These are phyloP conservation scores for Termitomyces sp. DNA, from an alignment of 768 basidiomycete genomes.

Conservation along the genomic window DNA sequence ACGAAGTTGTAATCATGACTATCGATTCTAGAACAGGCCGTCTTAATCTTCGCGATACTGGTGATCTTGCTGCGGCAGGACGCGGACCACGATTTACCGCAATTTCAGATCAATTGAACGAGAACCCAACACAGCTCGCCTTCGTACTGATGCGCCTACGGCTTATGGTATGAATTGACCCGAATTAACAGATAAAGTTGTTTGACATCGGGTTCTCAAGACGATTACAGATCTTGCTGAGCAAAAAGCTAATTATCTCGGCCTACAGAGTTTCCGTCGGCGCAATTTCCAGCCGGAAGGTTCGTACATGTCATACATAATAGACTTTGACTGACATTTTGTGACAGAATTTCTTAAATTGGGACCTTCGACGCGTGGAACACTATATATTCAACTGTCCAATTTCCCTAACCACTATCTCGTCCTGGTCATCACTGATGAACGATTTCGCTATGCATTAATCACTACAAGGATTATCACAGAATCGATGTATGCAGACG, in stretches of 20 bases:
- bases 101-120: conserved; percentile 63
- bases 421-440: conserved; percentile 76
- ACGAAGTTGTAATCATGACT: conserved; percentile 71
- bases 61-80: conserved; percentile 73
- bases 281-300: conserved; percentile 70
- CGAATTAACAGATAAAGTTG: not conserved
- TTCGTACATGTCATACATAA: conserved; percentile 22
- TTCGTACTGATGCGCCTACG: conserved; percentile 58
- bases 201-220: conserved; percentile 34
- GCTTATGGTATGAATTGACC: conserved; percentile 45
- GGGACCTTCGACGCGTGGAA: conserved; percentile 57
- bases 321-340: not conserved
- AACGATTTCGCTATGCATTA: conserved; percentile 78
- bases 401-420: conserved; percentile 82
- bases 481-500: conserved; percentile 52
- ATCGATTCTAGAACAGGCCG: conserved; percentile 81
- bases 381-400: conserved; percentile 72
- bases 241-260: conserved; percentile 82
- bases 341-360: conserved; percentile 64
- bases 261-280: conserved; percentile 67
- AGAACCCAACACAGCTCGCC: conserved; percentile 57
- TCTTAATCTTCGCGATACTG: conserved; percentile 75
- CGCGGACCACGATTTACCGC: conserved; percentile 62
- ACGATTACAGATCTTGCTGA: conserved; percentile 81
- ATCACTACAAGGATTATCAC: conserved; percentile 59